Evolutionary conservation across 495 filamentous ascomycete genomes (phyloP), one percentile per base, ranked within the genome.

Genomic region (Aspergillus avenaceus): DNA sequence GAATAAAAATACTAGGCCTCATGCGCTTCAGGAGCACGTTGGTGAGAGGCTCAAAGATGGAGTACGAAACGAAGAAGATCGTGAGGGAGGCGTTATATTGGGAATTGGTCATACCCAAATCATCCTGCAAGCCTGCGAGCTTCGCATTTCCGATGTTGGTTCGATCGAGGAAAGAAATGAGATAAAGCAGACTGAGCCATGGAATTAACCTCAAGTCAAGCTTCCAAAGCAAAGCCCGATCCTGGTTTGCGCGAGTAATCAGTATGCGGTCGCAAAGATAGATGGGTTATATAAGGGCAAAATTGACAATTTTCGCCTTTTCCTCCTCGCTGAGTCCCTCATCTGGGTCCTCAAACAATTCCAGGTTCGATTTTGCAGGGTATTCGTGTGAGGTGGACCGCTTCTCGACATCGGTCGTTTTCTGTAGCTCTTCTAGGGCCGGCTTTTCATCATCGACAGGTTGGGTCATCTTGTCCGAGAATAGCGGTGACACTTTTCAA

Each of bases 41-140:
- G 34, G 91, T 95, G 27, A 91, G 52, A 0, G 91, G 90, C 73
- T 96, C 91, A 51, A 90, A 88, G 31, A 90, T 67, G 29, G 88
- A 77, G 66, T 97, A 97, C 18, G 89, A 95, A 22, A 95, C 79
- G 74, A 97, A 97, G 71, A 96, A 97, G 59, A 96, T 86, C 28
- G 85, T 85, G 1, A 96, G 78, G 4, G 83, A 74, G 8, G 78
- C 76, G 63, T 92, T 95, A 69, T 91, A 97, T 60, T 91, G 82
- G 16, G 74, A 68, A 31, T 78, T 68, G 4, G 75, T 80, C 73
- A 95, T 82, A 22, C 72, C 32, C 3, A 95, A 74, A 49, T 84
- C 79, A 11, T 73, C 64, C n/a, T 78, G 53, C 2, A 96, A 72
- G 27, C 86, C 84, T 41, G 83, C 87, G 41, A 95, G 81, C 59